Percentiles rank a stretch among this genome's conserved stretches.
Conservation (phyloP, 495 filamentous ascomycete species). For the Sordaria brevicollis region DNA sequence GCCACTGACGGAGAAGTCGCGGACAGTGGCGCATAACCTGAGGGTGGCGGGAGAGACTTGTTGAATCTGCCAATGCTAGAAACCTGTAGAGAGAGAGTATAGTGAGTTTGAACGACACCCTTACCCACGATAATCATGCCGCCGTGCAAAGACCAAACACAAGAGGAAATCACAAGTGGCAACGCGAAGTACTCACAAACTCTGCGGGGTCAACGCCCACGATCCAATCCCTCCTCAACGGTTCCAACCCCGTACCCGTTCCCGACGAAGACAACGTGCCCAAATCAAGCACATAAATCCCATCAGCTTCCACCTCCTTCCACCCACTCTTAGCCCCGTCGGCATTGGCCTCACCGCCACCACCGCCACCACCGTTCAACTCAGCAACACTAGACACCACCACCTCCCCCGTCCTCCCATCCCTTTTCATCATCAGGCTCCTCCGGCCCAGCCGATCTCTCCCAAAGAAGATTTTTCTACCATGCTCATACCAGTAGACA, state of each 20-base stretch:
- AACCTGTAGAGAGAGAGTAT: slow-evolving; percentile 34
- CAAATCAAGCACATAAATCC: slow-evolving; percentile 58
- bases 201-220: slow-evolving; percentile 6
- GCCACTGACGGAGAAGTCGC: slow-evolving; percentile 42
- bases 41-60: slow-evolving; percentile 30
- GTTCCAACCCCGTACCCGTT: background rate
- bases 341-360: background rate
- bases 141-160: background rate
- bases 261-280: background rate
- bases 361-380: background rate
- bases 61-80: slow-evolving; percentile 55
- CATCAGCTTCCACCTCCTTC: slow-evolving; percentile 74
- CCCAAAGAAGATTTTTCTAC: slow-evolving; percentile 59
- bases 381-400: slow-evolving; percentile 69
- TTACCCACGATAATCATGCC: background rate
- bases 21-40: slow-evolving; percentile 27
- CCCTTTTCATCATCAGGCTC: slow-evolving; percentile 54
- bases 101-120: slow-evolving; percentile 25
- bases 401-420: slow-evolving; percentile 36
- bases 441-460: slow-evolving; percentile 79
- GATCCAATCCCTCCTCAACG: slow-evolving; percentile 14
- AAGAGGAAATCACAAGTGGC: background rate
- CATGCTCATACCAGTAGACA: slow-evolving; percentile 64
- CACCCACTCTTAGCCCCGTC: slow-evolving; percentile 38
- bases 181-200: slow-evolving; percentile 28